These are phyloP conservation scores for Cercospora canescens DNA, from an alignment of 2,329 filamentous ascomycete genomes.

Conservation along the genomic window DNA sequence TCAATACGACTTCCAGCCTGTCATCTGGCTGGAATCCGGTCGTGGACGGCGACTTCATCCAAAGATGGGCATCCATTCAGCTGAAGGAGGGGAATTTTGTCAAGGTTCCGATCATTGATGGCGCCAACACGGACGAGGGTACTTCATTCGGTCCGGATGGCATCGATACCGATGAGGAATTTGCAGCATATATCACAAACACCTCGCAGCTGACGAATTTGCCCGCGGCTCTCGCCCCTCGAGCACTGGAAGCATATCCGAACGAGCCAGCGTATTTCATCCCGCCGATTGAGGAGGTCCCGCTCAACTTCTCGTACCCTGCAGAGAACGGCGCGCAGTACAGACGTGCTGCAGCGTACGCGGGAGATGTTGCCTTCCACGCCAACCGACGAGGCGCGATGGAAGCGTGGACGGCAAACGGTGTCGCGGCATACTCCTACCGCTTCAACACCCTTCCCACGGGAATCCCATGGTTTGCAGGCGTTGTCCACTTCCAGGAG, in stretches of 20 bases:
- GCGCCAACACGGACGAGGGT: constrained; percentile 68
- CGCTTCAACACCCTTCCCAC: constrained; percentile 60
- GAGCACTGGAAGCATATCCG: constrained; percentile 54
- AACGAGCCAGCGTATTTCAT: constrained; percentile 52
- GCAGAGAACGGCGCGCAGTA: constrained; percentile 49
- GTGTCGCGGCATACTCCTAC: constrained; percentile 59
- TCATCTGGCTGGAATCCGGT: constrained; percentile 43
- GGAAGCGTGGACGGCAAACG: constrained; percentile 51
- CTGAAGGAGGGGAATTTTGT: constrained; percentile 61
- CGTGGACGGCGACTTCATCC: constrained; percentile 59
- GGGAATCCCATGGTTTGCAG: constrained; percentile 44
- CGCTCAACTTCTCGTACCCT: constrained; percentile 40
- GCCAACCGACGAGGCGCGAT: constrained; percentile 56
- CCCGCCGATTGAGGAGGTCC: constrained; percentile 41
- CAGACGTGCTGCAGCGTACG: constrained; percentile 56
- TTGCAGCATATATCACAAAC: constrained; percentile 45
- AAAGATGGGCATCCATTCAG: constrained; percentile 54
- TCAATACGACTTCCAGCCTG: constrained; percentile 31
- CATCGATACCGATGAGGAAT: constrained; percentile 58
- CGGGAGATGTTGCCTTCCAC: constrained; percentile 58
- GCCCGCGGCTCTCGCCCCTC: constrained; percentile 31
- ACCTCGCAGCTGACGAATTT: constrained; percentile 23
- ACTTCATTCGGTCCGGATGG: constrained; percentile 55
- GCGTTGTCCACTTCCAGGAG: constrained; percentile 57
- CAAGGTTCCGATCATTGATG: constrained; percentile 51